Conservation (phyloP, 192 early-diverging fungal genomes). For the Dissophora ornata region DNA sequence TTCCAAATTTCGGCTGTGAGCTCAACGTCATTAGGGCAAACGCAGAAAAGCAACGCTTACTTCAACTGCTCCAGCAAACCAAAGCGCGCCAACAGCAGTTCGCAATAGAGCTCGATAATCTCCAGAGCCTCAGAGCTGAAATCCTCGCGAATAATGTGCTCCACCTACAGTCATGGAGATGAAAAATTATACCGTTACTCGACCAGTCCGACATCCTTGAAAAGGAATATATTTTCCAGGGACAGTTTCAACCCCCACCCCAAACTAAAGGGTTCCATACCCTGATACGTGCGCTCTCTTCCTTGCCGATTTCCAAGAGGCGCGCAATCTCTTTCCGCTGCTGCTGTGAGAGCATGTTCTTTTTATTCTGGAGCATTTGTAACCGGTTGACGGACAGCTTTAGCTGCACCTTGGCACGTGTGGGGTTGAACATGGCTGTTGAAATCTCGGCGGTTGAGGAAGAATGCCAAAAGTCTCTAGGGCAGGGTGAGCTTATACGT, state of each 20-base stretch:
- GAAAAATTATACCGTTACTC: background rate
- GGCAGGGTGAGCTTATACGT: too few species aligned
- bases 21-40: background rate
- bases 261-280: constrained; percentile 47
- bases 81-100: constrained; percentile 87
- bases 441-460: too few species aligned
- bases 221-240: background rate
- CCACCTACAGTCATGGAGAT: constrained; percentile 51
- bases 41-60: constrained; percentile 43
- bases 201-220: background rate
- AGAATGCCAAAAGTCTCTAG: background rate
- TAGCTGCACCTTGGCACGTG: constrained; percentile 86
- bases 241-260: too few species aligned
- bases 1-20: too few species aligned
- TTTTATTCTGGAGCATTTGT: constrained; percentile 90
- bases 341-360: constrained; percentile 76
- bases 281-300: constrained; percentile 86
- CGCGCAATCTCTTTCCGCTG: constrained; percentile 85
- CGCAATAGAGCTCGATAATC: constrained; percentile 92
- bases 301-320: constrained; percentile 85
- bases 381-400: constrained; percentile 90
- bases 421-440: constrained; percentile 60
- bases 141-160: constrained; percentile 96
- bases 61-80: constrained; percentile 87
- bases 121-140: constrained; percentile 93